A percentile compares a stretch with the other conserved stretches of the same genome.
Conservation (phyloP, 202 grass and related monocot species). For the Saccharum hybrid region DNA sequence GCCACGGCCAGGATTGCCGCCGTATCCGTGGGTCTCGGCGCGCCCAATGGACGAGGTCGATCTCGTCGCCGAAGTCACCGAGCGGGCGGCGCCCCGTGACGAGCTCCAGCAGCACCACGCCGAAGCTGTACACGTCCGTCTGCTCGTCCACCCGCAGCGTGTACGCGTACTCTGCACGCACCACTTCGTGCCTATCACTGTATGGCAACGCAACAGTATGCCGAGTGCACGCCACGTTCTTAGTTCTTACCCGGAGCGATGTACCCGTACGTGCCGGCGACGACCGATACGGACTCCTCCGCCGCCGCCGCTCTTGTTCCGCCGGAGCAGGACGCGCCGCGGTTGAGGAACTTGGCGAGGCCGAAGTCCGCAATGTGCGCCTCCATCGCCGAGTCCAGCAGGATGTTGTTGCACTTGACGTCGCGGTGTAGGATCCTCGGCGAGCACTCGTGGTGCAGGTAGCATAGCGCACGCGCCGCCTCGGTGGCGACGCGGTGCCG, state of each 20-base stretch:
- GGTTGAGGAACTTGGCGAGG: slow-evolving; percentile 84
- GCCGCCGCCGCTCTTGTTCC: background rate
- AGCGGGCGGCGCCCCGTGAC: slow-evolving; percentile 52
- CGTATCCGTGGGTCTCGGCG: too few species aligned
- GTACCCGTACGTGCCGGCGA: background rate
- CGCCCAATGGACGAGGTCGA: slow-evolving; percentile 19
- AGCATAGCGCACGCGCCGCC: slow-evolving; percentile 69
- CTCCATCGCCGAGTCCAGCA: slow-evolving; percentile 74
- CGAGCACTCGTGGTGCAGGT: slow-evolving; percentile 85
- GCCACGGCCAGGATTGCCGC: too few species aligned
- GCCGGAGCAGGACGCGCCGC: background rate
- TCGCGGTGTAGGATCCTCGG: slow-evolving; percentile 78
- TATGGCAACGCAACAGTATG: too few species aligned
- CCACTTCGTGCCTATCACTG: too few species aligned
- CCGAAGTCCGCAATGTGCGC: slow-evolving; percentile 94
- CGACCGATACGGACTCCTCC: background rate
- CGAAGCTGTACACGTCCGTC: slow-evolving; percentile 70
- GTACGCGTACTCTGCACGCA: too few species aligned
- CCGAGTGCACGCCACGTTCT: too few species aligned
- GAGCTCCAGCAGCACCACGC: slow-evolving; percentile 76
- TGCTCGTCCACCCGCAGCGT: background rate
- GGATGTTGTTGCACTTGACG: slow-evolving; percentile 83
- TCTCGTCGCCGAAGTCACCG: slow-evolving; percentile 52
- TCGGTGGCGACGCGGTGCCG: slow-evolving; percentile 34
- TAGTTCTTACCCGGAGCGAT: background rate